These are phyloP conservation scores for Arthrobotrys megalospora DNA, from an alignment of 2,329 filamentous ascomycete species.

Conservation along the genomic window DNA sequence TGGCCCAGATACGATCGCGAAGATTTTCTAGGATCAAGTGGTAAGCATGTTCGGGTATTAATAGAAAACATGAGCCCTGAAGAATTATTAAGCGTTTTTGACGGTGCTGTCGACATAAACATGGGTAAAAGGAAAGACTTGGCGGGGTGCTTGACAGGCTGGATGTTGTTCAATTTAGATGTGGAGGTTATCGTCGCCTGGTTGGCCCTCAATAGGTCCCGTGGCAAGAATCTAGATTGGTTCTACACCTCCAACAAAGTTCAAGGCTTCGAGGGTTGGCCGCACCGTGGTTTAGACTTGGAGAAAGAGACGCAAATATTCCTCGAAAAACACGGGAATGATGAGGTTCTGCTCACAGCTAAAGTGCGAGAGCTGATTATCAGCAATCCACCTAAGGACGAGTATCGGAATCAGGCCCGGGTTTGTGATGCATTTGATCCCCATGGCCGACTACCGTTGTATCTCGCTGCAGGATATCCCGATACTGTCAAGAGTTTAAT, in stretches of 20 bases:
- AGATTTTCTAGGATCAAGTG: too few species aligned
- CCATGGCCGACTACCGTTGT: neutral
- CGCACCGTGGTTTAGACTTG: neutral
- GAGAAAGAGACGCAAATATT: constrained; percentile 1
- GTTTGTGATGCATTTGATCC: neutral
- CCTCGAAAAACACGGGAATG: neutral
- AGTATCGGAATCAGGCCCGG: neutral
- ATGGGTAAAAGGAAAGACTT: neutral
- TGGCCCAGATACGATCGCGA: too few species aligned
- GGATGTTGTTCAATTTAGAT: neutral
- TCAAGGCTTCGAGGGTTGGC: neutral
- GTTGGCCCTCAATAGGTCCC: constrained; percentile 18
- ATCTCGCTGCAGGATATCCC: neutral
- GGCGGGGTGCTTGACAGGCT: neutral
- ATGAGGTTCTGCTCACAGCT: neutral
- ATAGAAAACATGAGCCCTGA: neutral
- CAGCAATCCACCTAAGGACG: neutral
- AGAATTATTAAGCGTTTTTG: neutral
- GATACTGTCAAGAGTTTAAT: neutral
- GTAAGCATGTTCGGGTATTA: too few species aligned
- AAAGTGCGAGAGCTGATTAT: neutral
- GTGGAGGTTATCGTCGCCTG: neutral
- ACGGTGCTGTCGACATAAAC: neutral
- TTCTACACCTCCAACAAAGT: neutral
- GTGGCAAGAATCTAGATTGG: too few species aligned